Base-by-base conservation (phyloP, 805 yeast genomes). In the Teunomyces tritomae region DNA sequence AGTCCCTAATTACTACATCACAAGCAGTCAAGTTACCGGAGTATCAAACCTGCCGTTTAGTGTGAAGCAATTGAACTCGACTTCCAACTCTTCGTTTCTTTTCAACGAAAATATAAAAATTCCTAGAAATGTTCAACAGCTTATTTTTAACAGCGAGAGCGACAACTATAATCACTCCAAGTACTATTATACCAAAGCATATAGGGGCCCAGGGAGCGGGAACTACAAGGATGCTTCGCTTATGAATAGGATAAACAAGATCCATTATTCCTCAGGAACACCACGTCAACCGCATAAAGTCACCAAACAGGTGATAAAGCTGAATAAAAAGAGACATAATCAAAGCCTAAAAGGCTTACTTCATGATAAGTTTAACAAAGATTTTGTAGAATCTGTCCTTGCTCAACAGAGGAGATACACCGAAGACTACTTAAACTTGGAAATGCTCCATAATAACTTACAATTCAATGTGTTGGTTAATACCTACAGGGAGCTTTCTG, bases 191-290 rank as follows among this genome's bases (percentile, higher is more conserved):
- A 62, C 67, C 17, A 70, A 70, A 50, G 62, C 66, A 29, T 71
- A 70, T 47, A 60, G 77, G 40, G 78, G 78, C 0, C 77, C 76
- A 2, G 78, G 78, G 1, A 66, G 71, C 39, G 77, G 78, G 2
- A 73, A 71, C 49, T 73, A 70, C 53, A 73, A 73, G 51, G 78
- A 73, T 54, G 75, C 74, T 0, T 67, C 75, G 2, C 52, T 73
- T 35, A 65, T 70, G 50, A 71, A 68, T 50, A 59, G 67, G 37
- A 68, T 73, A 50, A 73, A 71, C 54, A 63, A 63, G 44, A 64
- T 73, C 39, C 68, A 62, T 5, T 46, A 58, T n/a, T 55, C 64
- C 0, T 28, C 46, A n/a, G 50, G 55, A n/a, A 42, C 49, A 10
- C 27, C 55, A 4, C 47, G 43, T 14, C 49, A 42, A 17, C 35